Conservation (phyloP, 176 grass and related monocot species). For the Aechmea fasciata region DNA sequence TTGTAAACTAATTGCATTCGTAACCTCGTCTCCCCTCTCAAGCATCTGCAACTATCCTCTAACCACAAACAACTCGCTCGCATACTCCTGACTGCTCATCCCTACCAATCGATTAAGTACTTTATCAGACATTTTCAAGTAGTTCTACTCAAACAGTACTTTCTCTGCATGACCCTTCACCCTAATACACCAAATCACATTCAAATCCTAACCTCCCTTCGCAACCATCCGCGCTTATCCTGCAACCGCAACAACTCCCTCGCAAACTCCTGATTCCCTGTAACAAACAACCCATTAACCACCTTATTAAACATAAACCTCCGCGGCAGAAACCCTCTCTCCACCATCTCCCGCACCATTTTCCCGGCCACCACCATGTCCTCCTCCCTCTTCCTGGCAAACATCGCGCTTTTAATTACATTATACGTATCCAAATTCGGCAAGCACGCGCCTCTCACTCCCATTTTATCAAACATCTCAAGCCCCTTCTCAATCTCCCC, state of each 20-base stretch:
- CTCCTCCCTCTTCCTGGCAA: slow-evolving; percentile 62
- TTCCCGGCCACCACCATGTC: slow-evolving; percentile 62
- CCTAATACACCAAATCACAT: neutral
- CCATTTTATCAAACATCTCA: slow-evolving; percentile 66
- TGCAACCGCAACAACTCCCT: slow-evolving; percentile 71
- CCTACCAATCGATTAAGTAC: slow-evolving; percentile 71
- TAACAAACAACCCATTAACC: slow-evolving; percentile 69
- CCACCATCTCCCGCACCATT: slow-evolving; percentile 85
- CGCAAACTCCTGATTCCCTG: slow-evolving; percentile 74
- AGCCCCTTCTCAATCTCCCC: slow-evolving; percentile 67
- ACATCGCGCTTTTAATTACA: slow-evolving; percentile 86
- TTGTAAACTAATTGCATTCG: slow-evolving; percentile 11
- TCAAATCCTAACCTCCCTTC: slow-evolving; percentile 56
- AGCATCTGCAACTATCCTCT: slow-evolving; percentile 55
- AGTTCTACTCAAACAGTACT: neutral
- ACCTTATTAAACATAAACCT: slow-evolving; percentile 86
- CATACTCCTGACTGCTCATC: slow-evolving; percentile 69
- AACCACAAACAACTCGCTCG: slow-evolving; percentile 55
- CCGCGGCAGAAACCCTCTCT: slow-evolving; percentile 83
- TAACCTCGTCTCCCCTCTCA: slow-evolving; percentile 39
- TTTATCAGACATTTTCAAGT: slow-evolving; percentile 42
- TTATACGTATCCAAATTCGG: slow-evolving; percentile 90
- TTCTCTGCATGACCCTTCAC: neutral
- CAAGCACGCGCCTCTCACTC: slow-evolving; percentile 43
- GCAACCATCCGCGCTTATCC: slow-evolving; percentile 51